Base-by-base conservation (phyloP, 345 rosid genomes). In the Eucalyptus pauciflora region DNA sequence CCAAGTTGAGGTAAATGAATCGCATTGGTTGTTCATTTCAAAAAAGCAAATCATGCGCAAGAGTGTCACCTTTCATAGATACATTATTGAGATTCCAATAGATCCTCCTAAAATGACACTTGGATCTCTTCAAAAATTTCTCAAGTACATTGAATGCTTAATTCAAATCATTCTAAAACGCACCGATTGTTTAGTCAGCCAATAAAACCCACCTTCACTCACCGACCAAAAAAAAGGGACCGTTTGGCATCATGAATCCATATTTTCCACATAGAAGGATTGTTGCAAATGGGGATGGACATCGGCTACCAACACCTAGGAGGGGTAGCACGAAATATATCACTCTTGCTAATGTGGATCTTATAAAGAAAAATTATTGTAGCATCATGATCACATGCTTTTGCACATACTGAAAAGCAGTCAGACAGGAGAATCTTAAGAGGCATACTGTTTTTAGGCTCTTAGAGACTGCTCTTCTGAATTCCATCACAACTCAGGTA, bases 401-500 rank as follows among this genome's bases (percentile, higher is more conserved):
- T 41, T 37, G 8, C 25, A 76, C 83, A 76, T 20, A 76, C 83
- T 41, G 29, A 41, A 76, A 6, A 76, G 83, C 83, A 76, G 48
- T 37, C 12, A 13, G 60, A 31, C 33, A 50, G 86, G 27, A 79
- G 20, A 88, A 88, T 52, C 46, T 43, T 37, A 20, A 37, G 83
- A 3, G 31, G 29, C 76, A 37, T 54, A 33, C 43, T 49, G 20
- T 46, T 29, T 17, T 33, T 85, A 9, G 86, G 48, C 16, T 25
- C 54, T 85, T 85, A 45, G 52, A 48, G 52, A 22, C 37, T n/a
- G 76, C 76, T 64, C 37, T n/a, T 31, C 76, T 64, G 76, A 64
- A 64, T n/a, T 64, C 17, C 76, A 64, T 64, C 37, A 14, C 50
- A 48, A 51, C 89, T 95, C 91, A 95, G 89, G 88, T 94, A 43